Base-by-base conservation (phyloP, 352 stramenopile genomes). In the Globisporangium nunn region DNA sequence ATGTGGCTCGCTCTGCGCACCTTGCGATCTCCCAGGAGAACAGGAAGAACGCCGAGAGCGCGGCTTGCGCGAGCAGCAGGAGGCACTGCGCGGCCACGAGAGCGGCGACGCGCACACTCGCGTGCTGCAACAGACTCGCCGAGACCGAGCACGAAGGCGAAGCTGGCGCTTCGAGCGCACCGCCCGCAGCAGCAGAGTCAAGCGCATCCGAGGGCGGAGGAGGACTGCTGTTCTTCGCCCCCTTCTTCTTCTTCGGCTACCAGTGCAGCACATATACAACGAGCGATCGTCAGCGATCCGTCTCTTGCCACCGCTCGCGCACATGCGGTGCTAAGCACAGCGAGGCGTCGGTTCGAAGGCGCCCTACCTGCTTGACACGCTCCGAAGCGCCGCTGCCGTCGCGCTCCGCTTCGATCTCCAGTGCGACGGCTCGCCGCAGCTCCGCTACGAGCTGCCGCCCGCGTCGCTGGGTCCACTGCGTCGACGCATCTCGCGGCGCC, bases 1-100 rank as follows among this genome's bases (percentile, higher is more conserved):
- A 23, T 23, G 23, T 23, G 23, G 23, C 23, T 23, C 23, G 23
- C 31, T 48, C 44, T 7, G 33, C 54, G 29, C 63, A 83, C 73
- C 73, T 81, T 17, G 54, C 73, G 43, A 69, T 56, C 30, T 83
- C 73, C 69, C 71, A 78, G 6, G 73, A 71, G 50, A 68, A 52
- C 44, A 78, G 43, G 12, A 72, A 18, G 29, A 58, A 62, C 2
- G 44, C 43, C 14, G 62, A 70, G 7, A 76, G 47, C 23, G 58
- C 5, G 35, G 71, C 28, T 51, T 78, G 67, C 10, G 52, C 51
- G 35, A 71, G 6, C 52, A 83, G 41, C 39, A 83, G 55, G 2
- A 74, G 35, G 43, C 63, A 52, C 54, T 81, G 71, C 2, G 61
- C n/a, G 14, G 72, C 15, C 18, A 63, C 60, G 29, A 78, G 33